These are phyloP conservation scores for Suhomyces xylopsoci DNA, from an alignment of 805 yeast species.

Conservation along the genomic window DNA sequence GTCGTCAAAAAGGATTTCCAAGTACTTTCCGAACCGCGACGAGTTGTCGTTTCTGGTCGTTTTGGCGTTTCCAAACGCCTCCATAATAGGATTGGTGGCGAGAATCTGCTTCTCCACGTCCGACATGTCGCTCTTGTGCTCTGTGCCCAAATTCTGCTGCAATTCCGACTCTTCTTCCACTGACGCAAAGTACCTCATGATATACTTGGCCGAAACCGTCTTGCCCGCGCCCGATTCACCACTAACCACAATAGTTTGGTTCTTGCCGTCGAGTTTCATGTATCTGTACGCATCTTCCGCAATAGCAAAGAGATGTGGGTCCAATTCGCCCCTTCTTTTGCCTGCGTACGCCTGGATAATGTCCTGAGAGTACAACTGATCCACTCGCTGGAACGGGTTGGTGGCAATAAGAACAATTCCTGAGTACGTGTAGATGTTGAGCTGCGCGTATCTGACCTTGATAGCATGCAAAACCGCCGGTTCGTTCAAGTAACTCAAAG, in stretches of 20 bases:
- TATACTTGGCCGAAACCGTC: slow-evolving; percentile 94
- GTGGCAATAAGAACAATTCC: slow-evolving; percentile 97
- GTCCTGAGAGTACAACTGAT: slow-evolving; percentile 85
- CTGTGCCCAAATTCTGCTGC: slow-evolving; percentile 31
- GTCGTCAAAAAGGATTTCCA: slow-evolving; percentile 82
- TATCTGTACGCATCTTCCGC: slow-evolving; percentile 97
- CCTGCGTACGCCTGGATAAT: slow-evolving; percentile 95
- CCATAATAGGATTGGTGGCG: slow-evolving; percentile 97
- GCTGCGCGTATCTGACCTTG: slow-evolving; percentile 80
- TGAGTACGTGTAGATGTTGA: slow-evolving; percentile 90
- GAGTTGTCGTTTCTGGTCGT: slow-evolving; percentile 97
- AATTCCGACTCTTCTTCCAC: slow-evolving; percentile 57
- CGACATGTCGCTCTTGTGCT: slow-evolving; percentile 63
- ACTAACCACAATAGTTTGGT: slow-evolving; percentile 93
- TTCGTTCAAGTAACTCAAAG: slow-evolving; percentile 87
- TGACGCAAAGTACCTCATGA: slow-evolving; percentile 95
- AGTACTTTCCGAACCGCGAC: slow-evolving; percentile 93
- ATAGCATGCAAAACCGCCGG: slow-evolving; percentile 96
- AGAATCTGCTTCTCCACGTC: slow-evolving; percentile 90
- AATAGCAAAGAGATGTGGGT: slow-evolving; percentile 95
- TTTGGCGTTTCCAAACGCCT: slow-evolving; percentile 97
- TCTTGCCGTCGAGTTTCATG: slow-evolving; percentile 79
- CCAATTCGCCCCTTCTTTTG: slow-evolving; percentile 88
- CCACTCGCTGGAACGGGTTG: slow-evolving; percentile 91
- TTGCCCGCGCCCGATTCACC: slow-evolving; percentile 99